Base-by-base conservation (phyloP, 768 basidiomycete genomes). In the Lyophyllum atratum region DNA sequence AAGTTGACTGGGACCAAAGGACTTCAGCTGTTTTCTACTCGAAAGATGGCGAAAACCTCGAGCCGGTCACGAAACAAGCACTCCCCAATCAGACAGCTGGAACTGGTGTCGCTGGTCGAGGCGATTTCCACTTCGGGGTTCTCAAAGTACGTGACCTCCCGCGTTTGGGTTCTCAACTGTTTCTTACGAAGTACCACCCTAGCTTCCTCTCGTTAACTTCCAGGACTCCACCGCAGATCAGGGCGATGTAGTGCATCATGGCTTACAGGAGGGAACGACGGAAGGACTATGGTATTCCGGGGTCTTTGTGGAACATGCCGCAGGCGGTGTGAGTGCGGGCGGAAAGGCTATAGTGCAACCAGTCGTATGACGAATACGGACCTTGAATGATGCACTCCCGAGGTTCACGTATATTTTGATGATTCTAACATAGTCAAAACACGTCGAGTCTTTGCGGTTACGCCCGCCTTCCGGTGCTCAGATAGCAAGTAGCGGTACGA, bases 101-200 rank as follows among this genome's bases (percentile, higher is more conserved):
- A 6, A 40, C 64, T 2, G 84, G 83, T 3, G 52, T 74, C n/a
- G 69, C 67, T 10, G 84, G 80, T 4, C 73, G 76, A 59, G 86
- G 86, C 8, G 83, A 87, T 49, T 85, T 83, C 72, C 85, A 86
- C 63, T 79, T 86, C 60, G 84, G 81, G 2, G 64, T 86, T 3
- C 70, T 87, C 49, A 86, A 87, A 77, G 83, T 84, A 31, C 33
- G 71, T 21, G 24, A 14, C 15, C 31, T 53, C 39, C 39, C 15
- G n/a, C 39, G 11, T 19, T 19, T n/a, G 39, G 11, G 4, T 19
- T 8, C 4, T 19, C 14, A 33, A 28, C 1, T 19, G 25, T 34
- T 12, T n/a, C 49, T 40, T 10, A 40, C 24, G 22, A 10, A 22
- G 54, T 46, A 21, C 21, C 49, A 48, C 1, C 52, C 8, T 59